A percentile compares a stretch with the other conserved stretches of the same genome.
These are phyloP conservation scores for Cladosporium phlei DNA, from an alignment of 2,329 filamentous ascomycete genomes.

Conservation along the genomic window DNA sequence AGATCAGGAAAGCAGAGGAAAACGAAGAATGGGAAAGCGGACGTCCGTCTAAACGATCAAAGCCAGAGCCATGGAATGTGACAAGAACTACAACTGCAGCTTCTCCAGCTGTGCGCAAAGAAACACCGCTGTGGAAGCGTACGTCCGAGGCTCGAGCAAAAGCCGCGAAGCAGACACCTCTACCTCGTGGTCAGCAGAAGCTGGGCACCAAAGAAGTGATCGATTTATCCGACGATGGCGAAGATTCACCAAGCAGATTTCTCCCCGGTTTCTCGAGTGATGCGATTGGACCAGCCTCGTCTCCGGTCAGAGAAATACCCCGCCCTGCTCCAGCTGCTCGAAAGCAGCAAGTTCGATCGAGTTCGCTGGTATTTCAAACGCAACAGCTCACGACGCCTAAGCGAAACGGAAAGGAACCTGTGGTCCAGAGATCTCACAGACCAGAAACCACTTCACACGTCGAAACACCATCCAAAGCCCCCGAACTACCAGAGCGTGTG, in stretches of 20 bases:
- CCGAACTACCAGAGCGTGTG: slow-evolving; percentile 23
- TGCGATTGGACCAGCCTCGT: slow-evolving; percentile 20
- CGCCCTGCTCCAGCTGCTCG: slow-evolving; percentile 7
- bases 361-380: slow-evolving; percentile 30
- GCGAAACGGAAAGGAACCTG: neutral
- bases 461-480: too few relatives aligned
- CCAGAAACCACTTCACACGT: too few relatives aligned
- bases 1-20: slow-evolving; percentile 45
- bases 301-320: slow-evolving; percentile 19
- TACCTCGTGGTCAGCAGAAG: slow-evolving; percentile 17
- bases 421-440: too few relatives aligned
- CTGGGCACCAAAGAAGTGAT: slow-evolving; percentile 31
- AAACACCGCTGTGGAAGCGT: slow-evolving; percentile 23
- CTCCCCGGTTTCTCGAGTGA: slow-evolving; percentile 26
- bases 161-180: slow-evolving; percentile 16
- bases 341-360: slow-evolving; percentile 29
- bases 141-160: slow-evolving; percentile 24
- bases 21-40: slow-evolving; percentile 30
- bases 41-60: slow-evolving; percentile 35
- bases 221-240: slow-evolving; percentile 33
- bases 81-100: slow-evolving; percentile 17
- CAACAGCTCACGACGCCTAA: slow-evolving; percentile 10
- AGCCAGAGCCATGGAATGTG: slow-evolving; percentile 19
- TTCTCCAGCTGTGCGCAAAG: slow-evolving; percentile 14
- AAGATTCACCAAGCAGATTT: slow-evolving; percentile 23